These are phyloP conservation scores for Leccinellum albellum DNA, from an alignment of 768 basidiomycete genomes.

Conservation along the genomic window DNA sequence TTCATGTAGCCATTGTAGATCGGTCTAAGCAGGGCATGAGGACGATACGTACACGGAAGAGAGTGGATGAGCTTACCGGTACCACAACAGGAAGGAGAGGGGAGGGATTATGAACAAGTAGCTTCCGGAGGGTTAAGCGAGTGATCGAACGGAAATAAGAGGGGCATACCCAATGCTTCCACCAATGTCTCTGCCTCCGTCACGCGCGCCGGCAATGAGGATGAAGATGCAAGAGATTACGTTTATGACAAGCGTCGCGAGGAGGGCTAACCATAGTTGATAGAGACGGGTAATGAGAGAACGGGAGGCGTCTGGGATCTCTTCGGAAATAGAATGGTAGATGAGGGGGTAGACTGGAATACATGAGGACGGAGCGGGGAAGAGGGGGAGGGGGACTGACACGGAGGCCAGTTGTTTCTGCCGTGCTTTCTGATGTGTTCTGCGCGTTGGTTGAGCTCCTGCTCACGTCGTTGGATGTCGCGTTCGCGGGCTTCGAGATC, in stretches of 20 bases:
- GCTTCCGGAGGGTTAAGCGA: constrained; percentile 36
- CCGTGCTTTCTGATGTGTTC: constrained; percentile 72
- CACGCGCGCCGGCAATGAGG: constrained; percentile 68
- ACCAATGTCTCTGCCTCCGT: constrained; percentile 78
- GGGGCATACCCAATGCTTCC: constrained; percentile 70
- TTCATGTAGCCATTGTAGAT: constrained; percentile 99
- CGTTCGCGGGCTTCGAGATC: constrained; percentile 75
- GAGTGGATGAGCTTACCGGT: constrained; percentile 55
- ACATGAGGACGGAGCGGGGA: constrained; percentile 16
- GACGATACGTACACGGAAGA: constrained; percentile 1
- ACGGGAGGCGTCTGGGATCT: constrained; percentile 80
- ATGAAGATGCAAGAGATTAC: constrained; percentile 87
- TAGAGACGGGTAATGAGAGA: constrained; percentile 82
- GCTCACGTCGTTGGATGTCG: constrained; percentile 77
- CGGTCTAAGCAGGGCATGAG: constrained; percentile 49
- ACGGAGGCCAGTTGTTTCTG: constrained; percentile 91
- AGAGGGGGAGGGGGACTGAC: constrained; percentile 42
- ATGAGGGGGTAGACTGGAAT: constrained; percentile 84
- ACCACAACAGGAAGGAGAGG: constrained; percentile 91
- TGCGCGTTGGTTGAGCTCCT: constrained; percentile 64
- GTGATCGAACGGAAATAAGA: constrained; percentile 18
- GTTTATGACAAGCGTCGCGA: constrained; percentile 80
- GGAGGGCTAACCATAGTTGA: constrained; percentile 90
- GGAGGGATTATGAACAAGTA: constrained; percentile 76
- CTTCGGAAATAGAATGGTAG: constrained; percentile 88